phyloP scores from a whole-genome alignment of 768 basidiomycete species.

The Galerina marginata region DNA sequence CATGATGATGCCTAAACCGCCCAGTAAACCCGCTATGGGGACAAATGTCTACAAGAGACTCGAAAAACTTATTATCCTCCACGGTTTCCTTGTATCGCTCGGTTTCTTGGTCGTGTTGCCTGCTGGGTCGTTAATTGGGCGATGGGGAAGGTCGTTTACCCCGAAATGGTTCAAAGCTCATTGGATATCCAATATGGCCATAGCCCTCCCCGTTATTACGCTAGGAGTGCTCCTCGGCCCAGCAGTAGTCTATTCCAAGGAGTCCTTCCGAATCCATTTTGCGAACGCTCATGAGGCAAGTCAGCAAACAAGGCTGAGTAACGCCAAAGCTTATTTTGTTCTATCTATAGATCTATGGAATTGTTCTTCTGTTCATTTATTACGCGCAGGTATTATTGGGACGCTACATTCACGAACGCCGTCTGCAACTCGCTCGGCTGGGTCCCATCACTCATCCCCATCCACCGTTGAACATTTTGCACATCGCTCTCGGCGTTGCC shows the following conservation, averaged over 20 bases:
- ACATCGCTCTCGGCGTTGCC: constrained; percentile 56
- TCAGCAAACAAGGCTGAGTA: not conserved
- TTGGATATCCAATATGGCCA: constrained; percentile 49
- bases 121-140: constrained; percentile 54
- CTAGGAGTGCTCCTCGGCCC: constrained; percentile 56
- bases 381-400: constrained; percentile 59
- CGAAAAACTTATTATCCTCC: constrained; percentile 54
- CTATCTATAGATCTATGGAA: constrained; percentile 51
- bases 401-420: constrained; percentile 51
- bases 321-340: not conserved
- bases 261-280: constrained; percentile 43
- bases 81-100: constrained; percentile 55
- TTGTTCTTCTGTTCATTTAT: constrained; percentile 55
- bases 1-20: constrained; percentile 1
- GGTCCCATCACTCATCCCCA: constrained; percentile 40
- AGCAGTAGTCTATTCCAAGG: constrained; percentile 47
- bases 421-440: constrained; percentile 31
- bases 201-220: constrained; percentile 55
- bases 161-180: constrained; percentile 64
- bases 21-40: constrained; percentile 13
- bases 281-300: constrained; percentile 56
- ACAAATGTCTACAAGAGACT: constrained; percentile 26
- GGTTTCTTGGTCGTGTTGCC: constrained; percentile 66
- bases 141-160: constrained; percentile 57
- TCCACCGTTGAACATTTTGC: constrained; percentile 60